Evolutionary conservation across 2,329 filamentous ascomycete genomes (phyloP), one percentile per base, ranked within the genome.

Genomic region (Bipolaris zeicola): DNA sequence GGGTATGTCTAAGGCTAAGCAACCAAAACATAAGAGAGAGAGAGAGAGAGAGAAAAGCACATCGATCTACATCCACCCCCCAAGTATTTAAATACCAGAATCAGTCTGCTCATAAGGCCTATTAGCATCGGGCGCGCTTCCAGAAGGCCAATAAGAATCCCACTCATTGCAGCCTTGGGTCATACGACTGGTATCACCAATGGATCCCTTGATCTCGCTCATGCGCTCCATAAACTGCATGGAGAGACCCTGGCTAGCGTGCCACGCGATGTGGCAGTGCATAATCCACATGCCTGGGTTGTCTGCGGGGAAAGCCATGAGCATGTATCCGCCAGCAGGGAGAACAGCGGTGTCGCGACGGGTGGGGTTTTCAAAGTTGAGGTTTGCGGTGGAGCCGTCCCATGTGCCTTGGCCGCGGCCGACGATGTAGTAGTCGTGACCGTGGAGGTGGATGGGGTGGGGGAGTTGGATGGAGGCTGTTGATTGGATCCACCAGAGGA

Each of bases 261-360:
- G 74, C 68, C 68, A 76, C 3, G 73, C 73, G 20, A 74, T 74
- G 31, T 74, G 71, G 52, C 70, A 74, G 37, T 74, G 69, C 69
- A 71, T 72, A 7, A 74, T 58, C 73, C 72, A 75, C 38, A 69
- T 63, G 7, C 83, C 84, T 0, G 83, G 82, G 67, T 85, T 85
- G 45, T 79, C 76, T 0, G 82, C 81, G 39, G 74, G 70, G 71
- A 85, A 84, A 18, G 83, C 82, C 18, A 86, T 67, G 11, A 85
- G 80, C 22, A 79, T 77, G 62, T 81, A 80, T 2, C 76, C 77
- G 4, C 60, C 61, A 1, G 60, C 61, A 0, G 77, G 77, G 20
- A 79, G 60, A 10, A 73, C 69, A 10, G 74, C 70, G 3, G 74
- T 74, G 53, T 79, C 77, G 16, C 77, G 71, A 26, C 77, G 72